Evolutionary conservation across 257 asterid genomes (phyloP).

Genomic region (Phtheirospermum japonicum): DNA sequence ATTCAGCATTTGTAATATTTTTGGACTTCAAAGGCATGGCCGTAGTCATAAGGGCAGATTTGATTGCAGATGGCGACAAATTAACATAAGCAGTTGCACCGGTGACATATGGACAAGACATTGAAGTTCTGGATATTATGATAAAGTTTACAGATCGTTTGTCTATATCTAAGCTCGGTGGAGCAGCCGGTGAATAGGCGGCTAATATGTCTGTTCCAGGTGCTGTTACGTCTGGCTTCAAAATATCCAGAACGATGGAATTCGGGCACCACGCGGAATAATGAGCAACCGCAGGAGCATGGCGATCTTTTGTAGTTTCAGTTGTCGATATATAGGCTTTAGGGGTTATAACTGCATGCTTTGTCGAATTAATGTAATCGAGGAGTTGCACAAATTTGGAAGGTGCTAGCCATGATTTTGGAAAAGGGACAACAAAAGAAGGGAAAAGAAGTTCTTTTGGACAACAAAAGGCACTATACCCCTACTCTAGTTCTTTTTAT

Average conservation of each 20-base stretch:
- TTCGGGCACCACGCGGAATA: conserved; percentile 31
- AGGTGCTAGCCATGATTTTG: conserved; percentile 11
- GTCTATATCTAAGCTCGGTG: neutral
- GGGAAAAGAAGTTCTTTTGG: too few species aligned
- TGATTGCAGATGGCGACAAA: conserved; percentile 30
- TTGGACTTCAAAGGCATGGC: conserved; percentile 11
- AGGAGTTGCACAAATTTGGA: neutral
- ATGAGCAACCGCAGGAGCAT: conserved; percentile 19
- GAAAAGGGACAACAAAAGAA: conserved; percentile 12
- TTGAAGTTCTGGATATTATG: conserved; percentile 29
- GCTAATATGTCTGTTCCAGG: conserved; percentile 5
- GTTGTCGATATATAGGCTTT: conserved; percentile 24
- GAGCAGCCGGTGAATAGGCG: conserved; percentile 22
- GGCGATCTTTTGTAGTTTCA: conserved; percentile 10
- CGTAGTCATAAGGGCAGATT: conserved; percentile 31
- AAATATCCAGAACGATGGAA: conserved; percentile 19
- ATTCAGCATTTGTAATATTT: conserved; percentile 2
- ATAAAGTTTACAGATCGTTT: conserved; percentile 20
- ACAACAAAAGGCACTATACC: too few species aligned
- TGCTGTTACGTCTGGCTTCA: conserved; percentile 25
- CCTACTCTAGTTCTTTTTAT: too few species aligned
- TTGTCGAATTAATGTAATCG: conserved; percentile 9
- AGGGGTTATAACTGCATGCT: conserved; percentile 17
- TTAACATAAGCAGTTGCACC: conserved; percentile 33
- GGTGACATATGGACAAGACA: conserved; percentile 33